Evolutionary conservation across 345 rosid genomes (phyloP).

Genomic region (Aegle marmelos): DNA sequence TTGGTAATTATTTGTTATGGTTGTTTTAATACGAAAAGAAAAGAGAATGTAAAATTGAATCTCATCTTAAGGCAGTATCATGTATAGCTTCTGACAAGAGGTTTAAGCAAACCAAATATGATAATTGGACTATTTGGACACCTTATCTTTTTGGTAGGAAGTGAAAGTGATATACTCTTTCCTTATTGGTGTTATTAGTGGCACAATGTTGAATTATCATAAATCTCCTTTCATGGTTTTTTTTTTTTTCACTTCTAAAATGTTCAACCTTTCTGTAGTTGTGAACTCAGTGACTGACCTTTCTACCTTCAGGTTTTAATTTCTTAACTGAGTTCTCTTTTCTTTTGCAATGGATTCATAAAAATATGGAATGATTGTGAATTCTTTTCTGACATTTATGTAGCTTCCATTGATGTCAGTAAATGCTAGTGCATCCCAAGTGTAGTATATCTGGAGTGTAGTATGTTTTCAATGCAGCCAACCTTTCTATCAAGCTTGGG

Average conservation of each 20-base stretch:
- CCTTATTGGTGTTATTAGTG: background rate
- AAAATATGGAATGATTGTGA: background rate
- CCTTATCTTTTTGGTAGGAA: background rate
- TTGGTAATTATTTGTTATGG: background rate
- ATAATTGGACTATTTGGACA: background rate
- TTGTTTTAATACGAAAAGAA: background rate
- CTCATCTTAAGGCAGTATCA: background rate
- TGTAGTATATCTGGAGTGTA: background rate
- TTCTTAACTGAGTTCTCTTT: background rate
- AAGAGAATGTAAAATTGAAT: background rate
- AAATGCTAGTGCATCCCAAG: background rate
- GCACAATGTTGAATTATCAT: background rate
- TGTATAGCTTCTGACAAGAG: background rate
- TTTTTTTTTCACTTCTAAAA: background rate
- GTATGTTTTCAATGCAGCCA: background rate
- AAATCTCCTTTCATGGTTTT: background rate
- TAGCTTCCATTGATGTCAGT: background rate
- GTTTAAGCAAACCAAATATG: background rate
- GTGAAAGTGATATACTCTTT: background rate
- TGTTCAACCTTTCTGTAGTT: background rate
- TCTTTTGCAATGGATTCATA: too few species aligned
- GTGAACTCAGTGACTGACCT: background rate
- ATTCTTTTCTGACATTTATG: background rate
- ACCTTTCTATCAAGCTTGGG: background rate
- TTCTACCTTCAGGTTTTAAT: background rate